Base-by-base conservation (phyloP, 108 stramenopile genomes). In the Cyclotella baltica region DNA sequence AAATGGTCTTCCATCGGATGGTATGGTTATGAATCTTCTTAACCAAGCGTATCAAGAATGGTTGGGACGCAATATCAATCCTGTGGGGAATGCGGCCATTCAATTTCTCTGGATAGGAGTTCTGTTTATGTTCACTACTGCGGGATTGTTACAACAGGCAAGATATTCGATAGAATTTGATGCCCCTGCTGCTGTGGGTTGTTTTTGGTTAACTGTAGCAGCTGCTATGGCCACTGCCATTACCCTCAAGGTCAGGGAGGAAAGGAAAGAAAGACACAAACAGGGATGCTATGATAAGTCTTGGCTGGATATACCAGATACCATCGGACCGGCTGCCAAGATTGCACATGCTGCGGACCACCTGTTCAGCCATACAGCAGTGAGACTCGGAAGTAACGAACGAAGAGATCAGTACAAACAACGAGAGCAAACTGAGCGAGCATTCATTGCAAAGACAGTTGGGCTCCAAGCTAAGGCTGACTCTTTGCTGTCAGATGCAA, bases 41-140 rank as follows among this genome's bases (percentile, higher is more conserved):
- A 72, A 75, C 43, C 80, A 81, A 18, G 73, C 80, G 16, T 81
- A 81, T 48, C 64, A 75, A 34, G 52, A 68, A 62, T 81, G 80
- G 80, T 36, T 79, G 51, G 11, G 15, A 33, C 71, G 51, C 29
- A 67, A 47, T 37, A 69, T 75, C 37, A 70, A 75, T 35, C 80
- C 80, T 0, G 28, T 81, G 20, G 80, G 80, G 20, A 61, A 75
- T 33, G 30, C 58, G 29, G 37, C 74, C n/a, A 75, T 81, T 34
- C 62, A 81, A 11, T 25, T 68, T 65, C 52, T 81, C 25, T 61
- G 64, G 15, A 34, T 81, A 9, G 80, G 80, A 9, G 59, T 81
- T 19, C 62, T 81, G 4, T 31, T 72, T n/a, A 75, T 81, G 74
- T 81, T 81, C 23, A 20, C 67, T 20, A 69, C 65, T 11, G 73